Percentiles rank a stretch among this genome's conserved stretches.
Evolutionary conservation across 495 filamentous ascomycete species (phyloP).

Genomic region (Xylaria venustula): DNA sequence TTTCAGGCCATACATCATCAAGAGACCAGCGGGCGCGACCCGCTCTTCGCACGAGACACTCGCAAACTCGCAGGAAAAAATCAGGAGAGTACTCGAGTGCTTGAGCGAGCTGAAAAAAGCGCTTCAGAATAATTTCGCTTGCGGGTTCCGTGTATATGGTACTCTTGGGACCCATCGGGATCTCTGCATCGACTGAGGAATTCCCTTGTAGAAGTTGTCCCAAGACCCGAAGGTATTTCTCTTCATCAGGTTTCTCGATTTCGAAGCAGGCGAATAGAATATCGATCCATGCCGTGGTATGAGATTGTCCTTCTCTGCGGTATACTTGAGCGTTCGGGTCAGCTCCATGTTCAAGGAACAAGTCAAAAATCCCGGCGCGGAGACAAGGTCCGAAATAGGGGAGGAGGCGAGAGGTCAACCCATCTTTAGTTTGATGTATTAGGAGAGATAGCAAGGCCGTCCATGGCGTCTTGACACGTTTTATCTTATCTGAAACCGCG

Average conservation of each 20-base stretch:
- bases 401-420: not conserved
- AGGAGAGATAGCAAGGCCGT: not conserved
- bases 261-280: slow-evolving; percentile 7
- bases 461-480: not conserved
- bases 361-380: not conserved
- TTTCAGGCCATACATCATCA: not conserved
- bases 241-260: not conserved
- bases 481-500: not conserved
- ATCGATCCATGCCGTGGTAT: slow-evolving; percentile 4
- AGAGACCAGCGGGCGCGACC: not conserved
- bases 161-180: not conserved
- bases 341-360: not conserved
- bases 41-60: not conserved
- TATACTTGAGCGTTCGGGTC: slow-evolving; percentile 3
- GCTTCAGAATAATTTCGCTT: not conserved
- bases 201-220: not conserved
- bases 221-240: not conserved
- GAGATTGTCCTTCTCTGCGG: not conserved
- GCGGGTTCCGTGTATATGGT: not conserved
- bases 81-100: slow-evolving; percentile 5
- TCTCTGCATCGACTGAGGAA: not conserved
- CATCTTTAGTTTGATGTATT: slow-evolving; percentile 1
- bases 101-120: slow-evolving; percentile 1
- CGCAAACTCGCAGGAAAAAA: not conserved
- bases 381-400: slow-evolving; percentile 4